These are phyloP conservation scores for Nepenthes alata DNA, from an alignment of 179 eudicot genomes.

Conservation along the genomic window DNA sequence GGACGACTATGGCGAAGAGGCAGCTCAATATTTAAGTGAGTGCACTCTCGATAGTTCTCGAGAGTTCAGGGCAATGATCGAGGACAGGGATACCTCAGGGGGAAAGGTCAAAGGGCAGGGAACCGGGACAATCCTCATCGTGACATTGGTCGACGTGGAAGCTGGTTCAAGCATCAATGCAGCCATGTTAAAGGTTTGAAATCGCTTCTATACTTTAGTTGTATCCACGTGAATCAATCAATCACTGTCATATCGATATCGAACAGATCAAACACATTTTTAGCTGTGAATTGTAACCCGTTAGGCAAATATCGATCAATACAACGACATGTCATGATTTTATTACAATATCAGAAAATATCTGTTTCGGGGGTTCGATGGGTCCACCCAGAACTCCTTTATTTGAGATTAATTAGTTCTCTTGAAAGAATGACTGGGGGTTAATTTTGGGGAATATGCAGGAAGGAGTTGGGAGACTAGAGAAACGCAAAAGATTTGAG, in stretches of 20 bases:
- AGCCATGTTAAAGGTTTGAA: constrained; percentile 66
- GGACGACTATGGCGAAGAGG: constrained; percentile 89
- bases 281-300: too few species aligned
- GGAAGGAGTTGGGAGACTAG: constrained; percentile 76
- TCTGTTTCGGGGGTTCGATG: too few species aligned
- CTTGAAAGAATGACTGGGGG: not conserved
- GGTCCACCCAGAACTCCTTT: not conserved
- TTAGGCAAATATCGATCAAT: too few species aligned
- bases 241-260: too few species aligned
- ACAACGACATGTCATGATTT: too few species aligned
- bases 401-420: not conserved
- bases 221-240: too few species aligned
- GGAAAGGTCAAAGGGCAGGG: constrained; percentile 95
- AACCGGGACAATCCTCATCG: constrained; percentile 63
- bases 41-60: constrained; percentile 38
- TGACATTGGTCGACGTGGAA: constrained; percentile 56
- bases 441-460: constrained; percentile 18
- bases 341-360: too few species aligned
- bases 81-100: constrained; percentile 72
- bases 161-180: constrained; percentile 53
- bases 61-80: constrained; percentile 62
- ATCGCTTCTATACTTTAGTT: not conserved
- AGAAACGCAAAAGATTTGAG: constrained; percentile 59
- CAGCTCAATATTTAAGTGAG: constrained; percentile 61
- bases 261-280: too few species aligned